These are phyloP conservation scores for Mediolabrus comicus DNA, from an alignment of 108 stramenopile genomes.

Conservation along the genomic window DNA sequence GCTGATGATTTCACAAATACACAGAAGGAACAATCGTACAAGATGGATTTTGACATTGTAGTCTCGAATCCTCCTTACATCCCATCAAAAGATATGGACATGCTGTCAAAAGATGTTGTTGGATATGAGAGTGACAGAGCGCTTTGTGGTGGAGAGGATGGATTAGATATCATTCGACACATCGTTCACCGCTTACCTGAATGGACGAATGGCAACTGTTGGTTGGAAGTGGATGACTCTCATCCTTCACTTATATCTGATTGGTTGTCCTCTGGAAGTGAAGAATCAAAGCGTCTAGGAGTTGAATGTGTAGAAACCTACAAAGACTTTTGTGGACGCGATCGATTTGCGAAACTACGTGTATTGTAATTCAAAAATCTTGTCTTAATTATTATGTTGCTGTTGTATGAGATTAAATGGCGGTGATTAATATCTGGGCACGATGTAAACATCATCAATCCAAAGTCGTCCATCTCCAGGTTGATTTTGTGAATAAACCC, in stretches of 20 bases:
- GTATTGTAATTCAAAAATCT: constrained; percentile 7
- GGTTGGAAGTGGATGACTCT: constrained; percentile 90
- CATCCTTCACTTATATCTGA: constrained; percentile 63
- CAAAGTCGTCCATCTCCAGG: constrained; percentile 1
- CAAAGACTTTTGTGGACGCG: constrained; percentile 71
- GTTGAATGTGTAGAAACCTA: constrained; percentile 27
- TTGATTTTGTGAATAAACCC: neutral
- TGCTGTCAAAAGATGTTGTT: constrained; percentile 64
- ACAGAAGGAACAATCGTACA: neutral
- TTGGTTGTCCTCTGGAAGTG: constrained; percentile 24
- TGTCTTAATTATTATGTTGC: neutral
- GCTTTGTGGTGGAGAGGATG: constrained; percentile 91
- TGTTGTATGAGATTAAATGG: too few relatives aligned
- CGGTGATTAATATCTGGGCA: neutral
- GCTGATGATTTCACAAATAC: constrained; percentile 55
- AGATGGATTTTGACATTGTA: constrained; percentile 79
- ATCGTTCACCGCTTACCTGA: constrained; percentile 66
- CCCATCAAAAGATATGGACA: constrained; percentile 71
- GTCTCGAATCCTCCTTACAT: constrained; percentile 97
- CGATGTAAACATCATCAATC: constrained; percentile 24
- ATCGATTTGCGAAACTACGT: constrained; percentile 72
- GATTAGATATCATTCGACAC: constrained; percentile 81
- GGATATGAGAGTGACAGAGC: constrained; percentile 77
- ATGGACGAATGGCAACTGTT: constrained; percentile 54
- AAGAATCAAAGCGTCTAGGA: constrained; percentile 19